Base-by-base conservation (phyloP, 495 filamentous ascomycete genomes). In the Copromyces sp. region DNA sequence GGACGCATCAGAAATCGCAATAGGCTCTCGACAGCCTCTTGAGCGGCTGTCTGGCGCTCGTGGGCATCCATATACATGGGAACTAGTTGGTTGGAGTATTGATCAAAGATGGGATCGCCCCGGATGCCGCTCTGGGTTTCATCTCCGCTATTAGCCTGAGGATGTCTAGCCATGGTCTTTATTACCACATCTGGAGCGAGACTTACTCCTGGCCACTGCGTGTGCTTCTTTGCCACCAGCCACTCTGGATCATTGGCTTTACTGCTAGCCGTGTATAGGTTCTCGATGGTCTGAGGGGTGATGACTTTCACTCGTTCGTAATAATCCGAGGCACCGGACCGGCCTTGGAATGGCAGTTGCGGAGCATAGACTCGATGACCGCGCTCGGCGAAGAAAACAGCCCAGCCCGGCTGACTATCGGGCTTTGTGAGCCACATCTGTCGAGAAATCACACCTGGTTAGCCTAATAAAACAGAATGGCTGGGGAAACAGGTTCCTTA, bases 171-270 rank as follows among this genome's bases (percentile, higher is more conserved):
- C 4, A 35, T 59, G 6, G 39, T 45, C 29, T 39, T 14, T 20
- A 37, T 20, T n/a, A 40, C 61, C 12, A 7, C 14, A 17, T 38
- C 7, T 39, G 53, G 73, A 24, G 39, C 20, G 3, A 14, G 38
- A 73, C 77, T 74, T 70, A 78, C 75, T 40, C 87, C 86, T 14
- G 87, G 86, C 84, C 86, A 89, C 80, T 89, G 86, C n/a, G 82
- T 85, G 70, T 88, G 86, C 29, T 82, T 75, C 39, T 76, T 70
- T 20, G 85, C 84, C 75, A 83, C 83, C 0, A 81, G 81, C 81
- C 83, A 88, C 8, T 72, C 41, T 16, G 17, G 16, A 3, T 68
- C 47, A 8, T 71, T 77, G 70, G 74, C 61, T n/a, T 82, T 73
- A 65, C 78, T 72, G 65, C 77, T 70, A 8, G 81, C 84, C 12